Evolutionary conservation across 2,329 filamentous ascomycete species (phyloP), one percentile per base, ranked within the genome.

Genomic region (Scedosporium aurantiacum): DNA sequence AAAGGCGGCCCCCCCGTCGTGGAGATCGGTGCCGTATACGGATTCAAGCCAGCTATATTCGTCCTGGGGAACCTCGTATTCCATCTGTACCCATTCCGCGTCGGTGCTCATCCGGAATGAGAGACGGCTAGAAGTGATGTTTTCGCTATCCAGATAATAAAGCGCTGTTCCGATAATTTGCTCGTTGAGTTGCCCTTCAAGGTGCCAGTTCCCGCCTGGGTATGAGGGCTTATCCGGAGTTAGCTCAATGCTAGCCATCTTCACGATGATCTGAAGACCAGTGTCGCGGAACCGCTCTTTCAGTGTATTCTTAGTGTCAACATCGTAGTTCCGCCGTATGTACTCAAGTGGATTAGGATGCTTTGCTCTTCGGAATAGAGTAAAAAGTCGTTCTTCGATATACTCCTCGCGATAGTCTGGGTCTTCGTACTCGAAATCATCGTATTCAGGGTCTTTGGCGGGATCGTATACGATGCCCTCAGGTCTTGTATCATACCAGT

Each of bases 261-360:
- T 87, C 40, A 87, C 78, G 58, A 88, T 83, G 43, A 88, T 70
- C 66, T 89, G 85, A 3, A 88, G 67, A 1, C 79, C 78, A 5
- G 70, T 68, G 1, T 75, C 66, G 6, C 68, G 64, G 62, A 70
- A 71, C 23, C 59, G 63, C 5, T 68, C 58, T 10, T 64, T 45
- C n/a, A 71, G 63, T 18, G 56, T 58, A 16, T 45, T 62, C 6
- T 65, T 16, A 27, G 54, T 5, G 27, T n/a, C 37, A 57, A 21
- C 62, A 28, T 43, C 47, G 62, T 64, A 68, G 7, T 67, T 66
- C 21, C 68, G 66, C 4, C 60, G 43, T 23, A 21, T 21, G 21
- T 60, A 59, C 18, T 21, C 60, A 18, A 5, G 62, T 2, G 52
- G 70, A 64, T 63, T 64, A 6, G n/a, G 69, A 60, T 60, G 60